Base-by-base conservation (phyloP, 2,329 filamentous ascomycete species). In the Pestalotiopsis fici region DNA sequence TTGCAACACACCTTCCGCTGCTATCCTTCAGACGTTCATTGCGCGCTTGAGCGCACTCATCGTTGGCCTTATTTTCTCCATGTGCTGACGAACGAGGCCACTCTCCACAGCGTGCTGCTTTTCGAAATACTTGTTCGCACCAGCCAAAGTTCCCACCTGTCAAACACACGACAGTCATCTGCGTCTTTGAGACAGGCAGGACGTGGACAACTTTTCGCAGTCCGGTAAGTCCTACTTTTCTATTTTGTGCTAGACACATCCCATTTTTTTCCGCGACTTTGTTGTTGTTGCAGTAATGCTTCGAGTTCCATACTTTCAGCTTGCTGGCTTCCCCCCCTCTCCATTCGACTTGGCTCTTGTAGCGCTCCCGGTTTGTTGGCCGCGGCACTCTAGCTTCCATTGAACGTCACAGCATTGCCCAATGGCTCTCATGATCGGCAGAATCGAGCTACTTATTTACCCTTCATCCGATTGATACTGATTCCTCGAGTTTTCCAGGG, bases 1-100 rank as follows among this genome's bases (percentile, higher is more conserved):
- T 72, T 75, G 70, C 72, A 72, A 68, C 62, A 72, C 71, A 67
- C 72, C 72, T 56, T 25, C 23, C n/a, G 11, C 67, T 73, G 71
- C 55, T 67, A 56, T 65, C 71, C 65, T 71, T 69, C 67, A 65
- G 68, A 61, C 68, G 59, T 65, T 66, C 67, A 63, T 71, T 71
- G 71, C 71, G 70, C 69, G 68, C 68, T 68, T 65, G 70, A 68
- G 69, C 67, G 63, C 65, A 70, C 69, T 69, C 69, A 66, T 64
- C 31, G 27, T 21, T 60, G 66, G 35, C 57, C 47, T 60, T 54
- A 37, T 21, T 61, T 66, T 50, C 56, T 61, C 39, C 64, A 73
- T 77, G 75, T 72, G 73, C 75, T 77, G 73, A 68, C 64, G 23
- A 35, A n/a, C 54, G 15, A 37, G 27, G 35, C 18, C 60, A 67